phyloP scores from a whole-genome alignment of 176 grass and related monocot species.

The Zoysia pacifica region DNA sequence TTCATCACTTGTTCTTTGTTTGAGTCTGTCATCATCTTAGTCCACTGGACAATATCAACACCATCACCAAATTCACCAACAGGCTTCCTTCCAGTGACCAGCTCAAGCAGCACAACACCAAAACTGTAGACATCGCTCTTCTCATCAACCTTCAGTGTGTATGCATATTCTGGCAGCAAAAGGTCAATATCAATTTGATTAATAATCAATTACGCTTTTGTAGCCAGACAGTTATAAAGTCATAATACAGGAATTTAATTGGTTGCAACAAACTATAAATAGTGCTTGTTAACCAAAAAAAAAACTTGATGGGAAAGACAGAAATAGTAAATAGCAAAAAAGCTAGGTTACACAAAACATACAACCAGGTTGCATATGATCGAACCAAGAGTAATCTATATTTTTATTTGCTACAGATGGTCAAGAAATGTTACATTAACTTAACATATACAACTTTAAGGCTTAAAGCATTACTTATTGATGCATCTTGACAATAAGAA shows the following conservation, averaged over 20 bases:
- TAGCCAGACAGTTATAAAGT: constrained; percentile 9
- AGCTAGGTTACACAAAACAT: constrained; percentile 6
- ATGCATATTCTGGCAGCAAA: constrained; percentile 77
- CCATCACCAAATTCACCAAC: constrained; percentile 93
- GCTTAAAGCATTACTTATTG: constrained; percentile 1
- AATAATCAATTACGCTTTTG: neutral
- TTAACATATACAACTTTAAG: neutral
- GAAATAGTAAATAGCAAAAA: neutral
- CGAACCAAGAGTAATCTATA: neutral
- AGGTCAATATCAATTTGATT: neutral
- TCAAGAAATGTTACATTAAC: neutral
- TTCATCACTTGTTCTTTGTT: constrained; percentile 79
- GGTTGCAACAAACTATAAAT: neutral
- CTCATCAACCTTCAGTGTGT: constrained; percentile 96
- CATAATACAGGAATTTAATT: neutral
- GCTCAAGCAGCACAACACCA: constrained; percentile 88
- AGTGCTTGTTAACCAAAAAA: constrained; percentile 3
- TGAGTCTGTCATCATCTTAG: constrained; percentile 73
- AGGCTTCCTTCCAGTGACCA: constrained; percentile 85
- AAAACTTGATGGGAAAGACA: neutral
- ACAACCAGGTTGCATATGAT: neutral
- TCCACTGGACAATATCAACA: constrained; percentile 97
- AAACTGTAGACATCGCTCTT: constrained; percentile 99
- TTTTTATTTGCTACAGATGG: neutral
- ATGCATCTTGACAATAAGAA: neutral